Conservation (phyloP, 148 eudicot genomes). For the Rhododendron vialii region DNA sequence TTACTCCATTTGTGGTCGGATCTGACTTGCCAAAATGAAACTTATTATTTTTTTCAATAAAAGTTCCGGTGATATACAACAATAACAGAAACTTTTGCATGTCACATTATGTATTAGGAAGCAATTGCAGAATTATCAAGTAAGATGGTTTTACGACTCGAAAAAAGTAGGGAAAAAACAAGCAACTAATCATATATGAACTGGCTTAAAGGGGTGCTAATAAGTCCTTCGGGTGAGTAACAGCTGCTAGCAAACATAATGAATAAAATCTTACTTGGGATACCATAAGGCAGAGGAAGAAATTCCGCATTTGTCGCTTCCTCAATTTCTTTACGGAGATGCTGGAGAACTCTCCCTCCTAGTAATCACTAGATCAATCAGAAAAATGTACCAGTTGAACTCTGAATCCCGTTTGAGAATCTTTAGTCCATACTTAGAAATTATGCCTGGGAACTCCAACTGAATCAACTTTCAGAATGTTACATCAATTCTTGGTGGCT, state of each 20-base stretch:
- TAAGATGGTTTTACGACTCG: neutral
- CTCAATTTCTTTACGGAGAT: conserved; percentile 73
- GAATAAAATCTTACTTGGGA: conserved; percentile 64
- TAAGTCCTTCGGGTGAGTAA: neutral
- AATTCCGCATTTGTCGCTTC: conserved; percentile 86
- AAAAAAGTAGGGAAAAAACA: neutral
- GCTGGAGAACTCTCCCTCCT: conserved; percentile 91
- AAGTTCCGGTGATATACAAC: neutral
- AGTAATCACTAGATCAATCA: conserved; percentile 15
- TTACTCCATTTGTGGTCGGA: neutral
- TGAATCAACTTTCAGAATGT: neutral
- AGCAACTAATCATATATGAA: neutral
- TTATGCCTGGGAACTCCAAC: neutral
- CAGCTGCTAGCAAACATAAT: neutral
- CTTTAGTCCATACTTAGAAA: neutral
- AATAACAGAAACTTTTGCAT: neutral
- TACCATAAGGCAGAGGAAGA: conserved; percentile 85
- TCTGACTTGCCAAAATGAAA: neutral
- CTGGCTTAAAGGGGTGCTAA: neutral
- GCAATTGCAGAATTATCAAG: neutral
- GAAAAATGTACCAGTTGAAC: neutral
- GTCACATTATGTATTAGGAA: neutral
- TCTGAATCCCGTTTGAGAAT: neutral
- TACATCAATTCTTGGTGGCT: neutral
- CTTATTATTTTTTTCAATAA: neutral